Evolutionary conservation across 208 protist species (phyloP), one percentile per base, ranked within the genome.

Genomic region (Leishmania tropica): DNA sequence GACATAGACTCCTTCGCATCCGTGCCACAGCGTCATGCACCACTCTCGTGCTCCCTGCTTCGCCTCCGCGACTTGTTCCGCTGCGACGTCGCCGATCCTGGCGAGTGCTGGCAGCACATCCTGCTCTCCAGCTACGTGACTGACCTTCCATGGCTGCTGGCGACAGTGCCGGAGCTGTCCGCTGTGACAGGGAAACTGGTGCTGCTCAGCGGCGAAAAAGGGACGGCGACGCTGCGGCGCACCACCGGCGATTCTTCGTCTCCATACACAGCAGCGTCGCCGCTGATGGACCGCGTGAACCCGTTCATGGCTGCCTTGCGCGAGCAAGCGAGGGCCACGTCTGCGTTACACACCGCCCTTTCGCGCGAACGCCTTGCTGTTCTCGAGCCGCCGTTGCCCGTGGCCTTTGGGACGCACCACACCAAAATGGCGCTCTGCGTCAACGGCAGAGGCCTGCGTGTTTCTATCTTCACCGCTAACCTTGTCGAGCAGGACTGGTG

Each of bases 381-480:
- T 35, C 70, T 96, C 65, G 84, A 94, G 70, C 90, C 94, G 6
- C 87, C 83, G 21, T 81, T 97, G 40, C 94, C 93, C 28, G 64
- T 94, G 45, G 74, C 93, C 35, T 97, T 86, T 80, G 94, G 94
- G 54, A 95, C 93, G n/a, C 90, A 97, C 81, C 94, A 97, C 85
- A 88, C 88, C n/a, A 97, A 97, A 83, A 87, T 94, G 64, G 80
- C 83, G 2, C 56, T 97, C 24, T 87, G 84, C 53, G 78, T 96
- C 21, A 96, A 95, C 80, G 37, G 53, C 5, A 58, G 68, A 11
- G 94, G 94, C 4, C 42, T 96, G 79, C 84, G 94, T 13, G 87
- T 97, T 40, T 85, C 83, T 35, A 78, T 97, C 60, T 92, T 89
- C 79, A 96, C 93, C 1, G 93, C 87, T 3, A 97, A 97, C 81